These are phyloP conservation scores for Triticum monococcum DNA, from an alignment of 176 grass and related monocot species.

Conservation along the genomic window DNA sequence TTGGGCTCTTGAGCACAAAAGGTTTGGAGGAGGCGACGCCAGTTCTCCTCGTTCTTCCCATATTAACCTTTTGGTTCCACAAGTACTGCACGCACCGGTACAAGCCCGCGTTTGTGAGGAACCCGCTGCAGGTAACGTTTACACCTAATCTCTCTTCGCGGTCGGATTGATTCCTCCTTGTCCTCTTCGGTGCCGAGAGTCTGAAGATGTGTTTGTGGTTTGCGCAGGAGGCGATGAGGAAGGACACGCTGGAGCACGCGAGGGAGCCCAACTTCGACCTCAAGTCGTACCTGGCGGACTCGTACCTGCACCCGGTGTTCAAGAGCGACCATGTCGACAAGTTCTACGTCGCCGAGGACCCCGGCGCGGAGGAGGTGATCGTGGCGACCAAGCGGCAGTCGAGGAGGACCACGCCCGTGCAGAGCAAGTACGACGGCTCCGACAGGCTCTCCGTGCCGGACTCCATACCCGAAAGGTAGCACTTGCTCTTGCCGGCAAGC, in stretches of 20 bases:
- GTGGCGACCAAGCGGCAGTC: slow-evolving; percentile 93
- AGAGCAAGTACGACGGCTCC: slow-evolving; percentile 60
- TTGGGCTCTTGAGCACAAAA: slow-evolving; percentile 83
- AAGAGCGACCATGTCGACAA: slow-evolving; percentile 40
- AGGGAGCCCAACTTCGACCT: slow-evolving; percentile 88
- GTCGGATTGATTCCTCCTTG: neutral
- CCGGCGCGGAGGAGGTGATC: slow-evolving; percentile 46
- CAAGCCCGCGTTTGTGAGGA: slow-evolving; percentile 70
- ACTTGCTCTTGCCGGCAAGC: neutral
- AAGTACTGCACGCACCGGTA: slow-evolving; percentile 78
- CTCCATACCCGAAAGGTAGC: slow-evolving; percentile 26
- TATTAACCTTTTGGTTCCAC: slow-evolving; percentile 87
- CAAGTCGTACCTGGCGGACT: slow-evolving; percentile 59
- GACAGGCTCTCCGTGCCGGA: slow-evolving; percentile 51
- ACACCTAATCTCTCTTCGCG: no score
- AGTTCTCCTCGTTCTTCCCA: slow-evolving; percentile 66
- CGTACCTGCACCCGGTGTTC: slow-evolving; percentile 89
- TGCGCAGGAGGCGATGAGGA: slow-evolving; percentile 92
- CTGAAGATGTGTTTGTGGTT: neutral
- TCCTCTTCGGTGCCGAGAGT: neutral
- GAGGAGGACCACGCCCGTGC: slow-evolving; percentile 60
- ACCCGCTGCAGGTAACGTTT: slow-evolving; percentile 77
- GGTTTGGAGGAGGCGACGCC: slow-evolving; percentile 53
- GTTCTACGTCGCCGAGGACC: slow-evolving; percentile 28
- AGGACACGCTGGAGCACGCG: slow-evolving; percentile 81